Percentiles rank a stretch among this genome's conserved stretches.
phyloP scores from a whole-genome alignment of 768 basidiomycete species.

The Rhodotorula toruloides region DNA sequence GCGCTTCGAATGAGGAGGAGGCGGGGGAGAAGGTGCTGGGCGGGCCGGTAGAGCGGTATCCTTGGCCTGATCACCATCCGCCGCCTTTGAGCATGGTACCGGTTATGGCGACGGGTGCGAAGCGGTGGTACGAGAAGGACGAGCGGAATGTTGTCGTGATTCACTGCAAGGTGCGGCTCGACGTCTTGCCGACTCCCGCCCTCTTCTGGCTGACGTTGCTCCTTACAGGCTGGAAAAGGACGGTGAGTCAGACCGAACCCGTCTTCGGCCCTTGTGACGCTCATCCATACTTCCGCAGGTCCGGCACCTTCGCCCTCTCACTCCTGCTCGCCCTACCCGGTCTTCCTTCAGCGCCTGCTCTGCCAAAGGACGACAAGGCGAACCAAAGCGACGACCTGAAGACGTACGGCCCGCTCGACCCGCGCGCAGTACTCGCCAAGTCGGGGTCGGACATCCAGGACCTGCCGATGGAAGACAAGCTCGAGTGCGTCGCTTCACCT shows the following conservation, averaged over 20 bases:
- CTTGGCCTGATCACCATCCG: slow-evolving; percentile 88
- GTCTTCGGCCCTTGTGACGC: not conserved
- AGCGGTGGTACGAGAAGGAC: slow-evolving; percentile 63
- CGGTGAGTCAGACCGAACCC: slow-evolving; percentile 11
- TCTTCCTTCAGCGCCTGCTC: slow-evolving; percentile 53
- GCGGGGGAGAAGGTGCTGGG: not conserved
- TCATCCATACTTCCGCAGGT: slow-evolving; percentile 48
- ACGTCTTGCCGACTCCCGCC: slow-evolving; percentile 11
- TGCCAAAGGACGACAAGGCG: slow-evolving; percentile 39
- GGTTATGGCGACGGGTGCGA: slow-evolving; percentile 68
- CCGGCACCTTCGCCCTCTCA: slow-evolving; percentile 77
- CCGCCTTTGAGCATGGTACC: slow-evolving; percentile 72
- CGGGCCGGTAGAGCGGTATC: slow-evolving; percentile 54
- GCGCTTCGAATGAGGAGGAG: slow-evolving; percentile 44
- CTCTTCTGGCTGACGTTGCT: not conserved
- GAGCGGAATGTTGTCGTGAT: slow-evolving; percentile 68
- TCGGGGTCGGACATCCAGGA: slow-evolving; percentile 21
- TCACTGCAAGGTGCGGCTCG: slow-evolving; percentile 67
- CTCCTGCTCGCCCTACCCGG: slow-evolving; percentile 64
- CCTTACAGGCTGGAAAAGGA: slow-evolving; percentile 37
- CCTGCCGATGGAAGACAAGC: slow-evolving; percentile 58
- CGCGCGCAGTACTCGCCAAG: slow-evolving; percentile 46
- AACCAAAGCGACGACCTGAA: slow-evolving; percentile 52
- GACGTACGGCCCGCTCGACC: slow-evolving; percentile 49
- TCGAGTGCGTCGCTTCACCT: slow-evolving; percentile 23